These are phyloP conservation scores for Komagataella populi DNA, from an alignment of 805 yeast genomes.

Conservation along the genomic window DNA sequence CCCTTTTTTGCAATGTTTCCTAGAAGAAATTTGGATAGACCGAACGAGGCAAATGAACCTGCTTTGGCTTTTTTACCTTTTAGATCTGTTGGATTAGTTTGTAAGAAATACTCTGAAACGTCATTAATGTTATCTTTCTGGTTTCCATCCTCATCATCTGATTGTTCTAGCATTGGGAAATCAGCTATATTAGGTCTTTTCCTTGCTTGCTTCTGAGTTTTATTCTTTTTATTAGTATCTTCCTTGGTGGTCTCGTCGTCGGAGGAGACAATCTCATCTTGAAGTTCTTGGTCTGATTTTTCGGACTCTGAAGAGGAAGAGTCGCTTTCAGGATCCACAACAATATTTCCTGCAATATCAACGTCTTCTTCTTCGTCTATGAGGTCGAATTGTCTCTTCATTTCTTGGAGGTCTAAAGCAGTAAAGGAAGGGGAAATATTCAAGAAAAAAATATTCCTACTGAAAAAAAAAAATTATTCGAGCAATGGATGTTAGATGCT, in stretches of 20 bases:
- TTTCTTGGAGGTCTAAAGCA: background rate
- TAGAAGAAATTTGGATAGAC: conserved; percentile 61
- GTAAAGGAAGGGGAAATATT: background rate
- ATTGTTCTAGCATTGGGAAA: conserved; percentile 28
- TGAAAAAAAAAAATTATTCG: background rate
- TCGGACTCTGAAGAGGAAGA: conserved; percentile 13
- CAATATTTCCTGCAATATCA: conserved; percentile 53
- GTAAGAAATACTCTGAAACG: conserved; percentile 21
- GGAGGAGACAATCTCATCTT: conserved; percentile 38
- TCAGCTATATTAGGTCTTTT: conserved; percentile 5
- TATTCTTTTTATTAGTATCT: conserved; percentile 15
- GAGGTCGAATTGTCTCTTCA: background rate
- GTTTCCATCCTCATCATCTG: conserved; percentile 23
- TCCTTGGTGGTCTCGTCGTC: conserved; percentile 31
- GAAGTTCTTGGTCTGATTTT: conserved; percentile 22
- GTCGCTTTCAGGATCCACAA: conserved; percentile 17
- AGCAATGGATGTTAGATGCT: background rate
- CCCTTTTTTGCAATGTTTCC: conserved; percentile 73
- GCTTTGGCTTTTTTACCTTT: conserved; percentile 44
- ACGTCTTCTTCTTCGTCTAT: conserved; percentile 33
- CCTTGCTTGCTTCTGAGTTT: conserved; percentile 7
- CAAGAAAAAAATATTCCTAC: background rate
- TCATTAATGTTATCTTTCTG: conserved; percentile 10
- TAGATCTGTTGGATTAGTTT: conserved; percentile 20
- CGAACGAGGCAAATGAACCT: conserved; percentile 85